Conservation (phyloP, 495 filamentous ascomycete genomes). For the Xylaria venustula region DNA sequence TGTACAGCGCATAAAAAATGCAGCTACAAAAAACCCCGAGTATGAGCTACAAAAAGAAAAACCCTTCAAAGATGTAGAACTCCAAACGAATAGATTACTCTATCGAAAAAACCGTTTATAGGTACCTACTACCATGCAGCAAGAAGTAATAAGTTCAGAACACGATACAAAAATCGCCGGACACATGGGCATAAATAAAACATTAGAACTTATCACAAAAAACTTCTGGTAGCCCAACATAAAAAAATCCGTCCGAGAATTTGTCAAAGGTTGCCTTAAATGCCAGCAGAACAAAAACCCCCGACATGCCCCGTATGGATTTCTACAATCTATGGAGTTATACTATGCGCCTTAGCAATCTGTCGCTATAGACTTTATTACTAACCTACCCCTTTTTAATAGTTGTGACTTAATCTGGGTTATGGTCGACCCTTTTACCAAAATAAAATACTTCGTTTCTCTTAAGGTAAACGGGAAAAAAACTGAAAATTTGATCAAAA, state of each 20-base stretch:
- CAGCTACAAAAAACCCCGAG: neutral
- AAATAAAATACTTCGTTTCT: too few species aligned
- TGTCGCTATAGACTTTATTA: neutral
- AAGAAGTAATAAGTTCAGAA: neutral
- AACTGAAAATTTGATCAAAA: too few species aligned
- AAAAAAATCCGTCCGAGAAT: too few species aligned
- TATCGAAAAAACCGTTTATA: neutral
- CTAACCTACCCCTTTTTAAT: neutral
- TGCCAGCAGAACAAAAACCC: too few species aligned
- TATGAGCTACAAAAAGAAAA: neutral
- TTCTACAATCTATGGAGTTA: neutral
- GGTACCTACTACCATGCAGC: neutral
- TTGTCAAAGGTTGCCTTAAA: too few species aligned
- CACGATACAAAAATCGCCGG: neutral
- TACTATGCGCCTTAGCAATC: neutral
- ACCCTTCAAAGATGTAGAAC: neutral
- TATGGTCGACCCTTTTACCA: neutral
- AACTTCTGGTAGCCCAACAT: too few species aligned
- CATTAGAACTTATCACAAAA: too few species aligned
- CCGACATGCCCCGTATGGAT: neutral
- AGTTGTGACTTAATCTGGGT: too few species aligned
- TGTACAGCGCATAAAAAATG: neutral
- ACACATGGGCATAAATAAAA: too few species aligned
- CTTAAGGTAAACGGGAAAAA: too few species aligned
- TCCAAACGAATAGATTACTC: too few species aligned